Conservation (phyloP, 345 rosid species). For the Eucalyptus pumila region DNA sequence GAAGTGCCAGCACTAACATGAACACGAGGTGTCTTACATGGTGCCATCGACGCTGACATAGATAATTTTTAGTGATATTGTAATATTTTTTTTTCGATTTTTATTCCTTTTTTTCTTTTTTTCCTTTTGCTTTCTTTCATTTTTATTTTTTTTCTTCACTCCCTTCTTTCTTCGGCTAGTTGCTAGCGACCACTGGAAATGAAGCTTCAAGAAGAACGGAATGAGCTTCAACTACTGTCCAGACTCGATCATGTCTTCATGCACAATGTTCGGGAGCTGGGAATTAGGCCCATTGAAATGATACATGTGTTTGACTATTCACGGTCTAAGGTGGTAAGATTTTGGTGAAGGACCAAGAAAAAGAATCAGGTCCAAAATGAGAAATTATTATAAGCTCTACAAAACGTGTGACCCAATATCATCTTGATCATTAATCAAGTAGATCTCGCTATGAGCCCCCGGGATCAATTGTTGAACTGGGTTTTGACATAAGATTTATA, state of each 20-base stretch:
- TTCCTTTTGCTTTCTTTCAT: too few species aligned
- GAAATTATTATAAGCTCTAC: neutral
- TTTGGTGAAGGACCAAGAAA: neutral
- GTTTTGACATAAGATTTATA: neutral
- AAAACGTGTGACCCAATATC: accelerated
- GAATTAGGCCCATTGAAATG: too few species aligned
- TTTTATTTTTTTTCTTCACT: too few species aligned
- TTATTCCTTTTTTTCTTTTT: too few species aligned
- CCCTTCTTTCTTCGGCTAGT: accelerated
- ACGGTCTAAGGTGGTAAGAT: neutral
- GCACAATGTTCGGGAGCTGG: accelerated
- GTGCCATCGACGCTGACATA: accelerated
- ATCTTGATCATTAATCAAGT: neutral
- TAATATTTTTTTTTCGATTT: too few species aligned
- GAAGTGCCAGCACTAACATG: too few species aligned
- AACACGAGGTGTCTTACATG: too few species aligned
- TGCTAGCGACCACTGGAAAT: too few species aligned
- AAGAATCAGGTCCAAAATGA: accelerated
- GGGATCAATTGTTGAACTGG: neutral
- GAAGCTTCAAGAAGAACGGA: neutral
- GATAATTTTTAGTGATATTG: too few species aligned
- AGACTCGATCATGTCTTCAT: too few species aligned
- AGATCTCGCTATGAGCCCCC: accelerated
- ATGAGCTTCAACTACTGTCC: neutral
- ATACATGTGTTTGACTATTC: neutral